Evolutionary conservation across 768 basidiomycete genomes (phyloP), one percentile per base, ranked within the genome.

Genomic region (Gautieria morchelliformis): DNA sequence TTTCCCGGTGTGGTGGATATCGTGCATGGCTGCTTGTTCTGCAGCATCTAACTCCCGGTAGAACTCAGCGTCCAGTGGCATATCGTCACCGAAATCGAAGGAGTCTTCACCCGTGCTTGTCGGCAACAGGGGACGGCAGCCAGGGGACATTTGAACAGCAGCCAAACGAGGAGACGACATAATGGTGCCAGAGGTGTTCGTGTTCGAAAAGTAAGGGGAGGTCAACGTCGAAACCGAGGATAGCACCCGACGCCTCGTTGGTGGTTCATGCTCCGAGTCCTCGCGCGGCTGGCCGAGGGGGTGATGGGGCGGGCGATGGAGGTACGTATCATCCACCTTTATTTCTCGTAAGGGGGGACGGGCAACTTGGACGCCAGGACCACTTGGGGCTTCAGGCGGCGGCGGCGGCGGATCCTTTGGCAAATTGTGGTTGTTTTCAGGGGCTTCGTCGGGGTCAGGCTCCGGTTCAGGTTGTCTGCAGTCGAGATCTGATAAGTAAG

Each of bases 211-310:
- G 17, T 44, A 51, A 19, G 57, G 46, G 19, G 33, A 44, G 5
- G 52, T 41, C 11, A 45, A 19, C 41, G 37, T 50, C 7, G 66
- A 22, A n/a, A 59, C 52, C 11, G 55, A 42, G 37, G 58, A 32
- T 63, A 74, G 74, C 12, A 75, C 52, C 30, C 69, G 67, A 5
- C 74, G 71, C 19, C 74, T 68, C 9, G 70, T 70, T 14, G 69
- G 68, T 53, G 73, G 69, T 49, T 73, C 68, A 46, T 67, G 65
- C 57, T 77, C n/a, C n/a, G n/a, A n/a, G n/a, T 77, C 75, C 44
- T 77, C 73, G 20, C 72, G 67, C 24, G n/a, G 65, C 42, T 4
- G 62, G n/a, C n/a, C n/a, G n/a, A n/a, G 62, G 61, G 1, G 60
- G 53, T 20, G 27, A 27, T 17, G 66, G 59, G 30, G 60, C 61